Percentiles rank a stretch among this genome's conserved stretches.
phyloP scores from a whole-genome alignment of 1,284 basidiomycete genomes.

The Fomitopsis pinicola region DNA sequence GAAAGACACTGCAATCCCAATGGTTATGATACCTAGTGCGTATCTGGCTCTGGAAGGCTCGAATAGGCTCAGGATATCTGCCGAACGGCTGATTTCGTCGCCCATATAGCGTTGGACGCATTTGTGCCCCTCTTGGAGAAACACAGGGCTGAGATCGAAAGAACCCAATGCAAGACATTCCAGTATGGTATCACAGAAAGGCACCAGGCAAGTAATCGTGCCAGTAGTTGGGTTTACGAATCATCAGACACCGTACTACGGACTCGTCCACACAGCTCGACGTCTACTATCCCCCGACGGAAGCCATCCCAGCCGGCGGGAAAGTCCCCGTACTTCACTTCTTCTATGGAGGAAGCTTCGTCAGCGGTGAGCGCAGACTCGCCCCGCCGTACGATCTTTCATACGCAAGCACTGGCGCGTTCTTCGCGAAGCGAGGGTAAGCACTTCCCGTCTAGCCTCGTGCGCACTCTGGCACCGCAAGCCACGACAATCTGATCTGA shows the following conservation, averaged over 20 bases:
- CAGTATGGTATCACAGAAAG: conserved; percentile 48
- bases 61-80: not conserved
- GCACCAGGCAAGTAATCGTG: conserved; percentile 40
- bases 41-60: not conserved
- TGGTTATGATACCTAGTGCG: not conserved
- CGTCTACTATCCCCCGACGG: conserved; percentile 49
- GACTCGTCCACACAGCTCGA: conserved; percentile 37
- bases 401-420: conserved; percentile 51
- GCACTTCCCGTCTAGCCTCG: not conserved
- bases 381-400: conserved; percentile 43
- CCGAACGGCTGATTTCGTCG: not conserved
- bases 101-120: conserved; percentile 21
- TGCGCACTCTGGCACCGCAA: not conserved
- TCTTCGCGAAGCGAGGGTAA: conserved; percentile 51
- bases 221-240: not conserved
- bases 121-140: conserved; percentile 42
- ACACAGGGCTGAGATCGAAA: conserved; percentile 35
- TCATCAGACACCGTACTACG: too few species aligned
- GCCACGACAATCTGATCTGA: not conserved
- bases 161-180: conserved; percentile 46
- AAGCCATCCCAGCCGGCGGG: conserved; percentile 9
- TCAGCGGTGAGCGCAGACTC: conserved; percentile 40
- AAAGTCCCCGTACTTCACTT: conserved; percentile 56
- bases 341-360: conserved; percentile 61
- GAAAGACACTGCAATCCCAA: not conserved